phyloP scores from a whole-genome alignment of 1,139 yeast genomes.

The Protomyces arabidopsidicola region DNA sequence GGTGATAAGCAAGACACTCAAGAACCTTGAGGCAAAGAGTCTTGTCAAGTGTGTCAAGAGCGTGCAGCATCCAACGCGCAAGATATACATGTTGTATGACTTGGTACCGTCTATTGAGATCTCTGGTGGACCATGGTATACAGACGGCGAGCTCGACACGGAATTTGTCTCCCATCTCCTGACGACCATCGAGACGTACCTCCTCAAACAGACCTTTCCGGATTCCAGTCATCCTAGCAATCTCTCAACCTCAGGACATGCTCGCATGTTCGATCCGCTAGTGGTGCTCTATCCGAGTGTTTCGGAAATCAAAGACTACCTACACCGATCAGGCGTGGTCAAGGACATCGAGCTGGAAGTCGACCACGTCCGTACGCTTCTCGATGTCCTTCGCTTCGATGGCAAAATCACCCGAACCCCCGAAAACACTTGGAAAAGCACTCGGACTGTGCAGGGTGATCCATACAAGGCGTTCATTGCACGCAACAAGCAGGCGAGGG shows the following conservation, averaged over 20 bases:
- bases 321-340: conserved; percentile 59
- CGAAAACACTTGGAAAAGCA: conserved; percentile 46
- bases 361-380: conserved; percentile 70
- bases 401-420: conserved; percentile 69
- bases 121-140: conserved; percentile 99
- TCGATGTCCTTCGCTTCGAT: conserved; percentile 83
- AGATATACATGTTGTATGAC: conserved; percentile 89
- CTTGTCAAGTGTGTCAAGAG: conserved; percentile 85
- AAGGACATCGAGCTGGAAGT: conserved; percentile 74
- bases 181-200: conserved; percentile 82
- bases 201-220: conserved; percentile 64
- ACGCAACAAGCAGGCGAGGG: neutral
- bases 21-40: conserved; percentile 74
- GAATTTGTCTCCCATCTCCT: conserved; percentile 83
- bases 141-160: conserved; percentile 89
- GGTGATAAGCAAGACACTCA: conserved; percentile 79
- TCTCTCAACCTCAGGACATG: conserved; percentile 39
- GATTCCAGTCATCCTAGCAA: conserved; percentile 39
- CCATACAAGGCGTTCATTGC: neutral
- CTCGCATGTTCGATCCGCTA: conserved; percentile 46
- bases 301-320: conserved; percentile 69
- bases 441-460: conserved; percentile 10
- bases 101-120: conserved; percentile 91
- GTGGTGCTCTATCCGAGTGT: conserved; percentile 52
- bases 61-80: conserved; percentile 90